These are phyloP conservation scores for Fistulifera pelliculosa DNA, from an alignment of 108 stramenopile genomes.

Conservation along the genomic window DNA sequence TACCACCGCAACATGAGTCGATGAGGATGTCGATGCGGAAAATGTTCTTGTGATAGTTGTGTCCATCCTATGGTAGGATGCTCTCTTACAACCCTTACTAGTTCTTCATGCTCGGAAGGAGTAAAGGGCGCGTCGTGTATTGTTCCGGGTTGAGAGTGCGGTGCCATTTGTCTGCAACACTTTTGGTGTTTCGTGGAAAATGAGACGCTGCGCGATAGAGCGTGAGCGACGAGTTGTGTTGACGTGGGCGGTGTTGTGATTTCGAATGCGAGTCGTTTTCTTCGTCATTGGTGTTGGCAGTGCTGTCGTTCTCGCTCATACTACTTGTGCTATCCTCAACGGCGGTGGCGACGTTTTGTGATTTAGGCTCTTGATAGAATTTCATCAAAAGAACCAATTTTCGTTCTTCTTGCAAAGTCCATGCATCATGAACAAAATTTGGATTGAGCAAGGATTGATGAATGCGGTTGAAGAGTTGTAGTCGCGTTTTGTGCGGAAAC, in stretches of 20 bases:
- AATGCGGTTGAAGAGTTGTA: conserved; percentile 20
- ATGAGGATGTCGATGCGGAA: conserved; percentile 23
- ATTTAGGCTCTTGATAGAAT: conserved; percentile 8
- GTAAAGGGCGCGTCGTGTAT: conserved; percentile 21
- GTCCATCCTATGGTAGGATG: conserved; percentile 10
- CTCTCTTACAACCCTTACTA: conserved; percentile 10
- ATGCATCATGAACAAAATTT: conserved; percentile 16
- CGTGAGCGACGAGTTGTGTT: not conserved
- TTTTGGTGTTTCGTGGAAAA: conserved; percentile 28
- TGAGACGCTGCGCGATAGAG: conserved; percentile 12
- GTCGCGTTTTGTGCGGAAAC: conserved; percentile 16
- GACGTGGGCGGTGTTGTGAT: too few species aligned
- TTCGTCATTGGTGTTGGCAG: too few species aligned
- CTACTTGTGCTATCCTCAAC: not conserved
- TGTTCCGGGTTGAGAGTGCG: conserved; percentile 34
- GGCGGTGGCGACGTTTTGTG: not conserved
- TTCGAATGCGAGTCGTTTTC: too few species aligned
- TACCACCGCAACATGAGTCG: conserved; percentile 19
- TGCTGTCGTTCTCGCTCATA: too few species aligned
- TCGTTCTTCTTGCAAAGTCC: conserved; percentile 24
- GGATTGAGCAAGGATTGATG: conserved; percentile 42
- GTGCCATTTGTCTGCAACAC: conserved; percentile 42
- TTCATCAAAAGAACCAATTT: conserved; percentile 16
- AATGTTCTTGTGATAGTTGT: conserved; percentile 10
- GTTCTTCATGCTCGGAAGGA: conserved; percentile 22